Conservation (phyloP, 176 grass and related monocot genomes). For the Ensete ventricosum region DNA sequence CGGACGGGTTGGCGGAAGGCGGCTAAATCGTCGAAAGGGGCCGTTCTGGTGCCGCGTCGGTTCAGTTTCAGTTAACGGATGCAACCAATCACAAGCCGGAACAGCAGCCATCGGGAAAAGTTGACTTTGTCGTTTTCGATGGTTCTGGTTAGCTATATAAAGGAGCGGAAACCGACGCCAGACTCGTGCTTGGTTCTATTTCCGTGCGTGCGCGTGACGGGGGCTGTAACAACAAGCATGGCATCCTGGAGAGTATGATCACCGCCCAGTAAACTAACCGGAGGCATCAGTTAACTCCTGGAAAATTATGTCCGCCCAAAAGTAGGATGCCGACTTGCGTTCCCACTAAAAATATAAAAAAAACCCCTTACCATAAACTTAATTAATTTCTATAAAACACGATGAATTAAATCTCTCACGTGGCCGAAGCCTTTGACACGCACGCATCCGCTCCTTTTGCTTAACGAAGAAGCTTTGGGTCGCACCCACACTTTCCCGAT, state of each 20-base stretch:
- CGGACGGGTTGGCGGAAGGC: neutral
- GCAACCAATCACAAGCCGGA: neutral
- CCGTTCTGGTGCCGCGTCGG: conserved; percentile 1
- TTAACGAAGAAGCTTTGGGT: neutral
- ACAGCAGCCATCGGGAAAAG: no score
- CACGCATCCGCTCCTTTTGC: neutral
- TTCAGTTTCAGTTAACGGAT: neutral
- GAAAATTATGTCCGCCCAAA: no score
- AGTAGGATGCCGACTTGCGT: no score
- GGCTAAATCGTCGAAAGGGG: neutral
- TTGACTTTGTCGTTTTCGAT: neutral
- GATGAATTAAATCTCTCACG: no score
- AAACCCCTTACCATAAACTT: no score
- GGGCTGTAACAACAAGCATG: no score
- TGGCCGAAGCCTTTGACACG: no score
- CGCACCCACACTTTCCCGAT: neutral
- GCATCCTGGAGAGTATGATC: neutral
- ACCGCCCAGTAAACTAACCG: neutral
- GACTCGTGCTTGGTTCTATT: neutral
- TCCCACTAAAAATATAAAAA: no score
- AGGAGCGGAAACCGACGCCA: neutral
- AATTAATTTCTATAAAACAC: no score
- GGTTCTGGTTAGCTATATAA: neutral
- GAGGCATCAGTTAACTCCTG: no score
- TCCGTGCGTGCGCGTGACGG: neutral